phyloP scores from a whole-genome alignment of 768 basidiomycete species.

The Suillus hirtellus region DNA sequence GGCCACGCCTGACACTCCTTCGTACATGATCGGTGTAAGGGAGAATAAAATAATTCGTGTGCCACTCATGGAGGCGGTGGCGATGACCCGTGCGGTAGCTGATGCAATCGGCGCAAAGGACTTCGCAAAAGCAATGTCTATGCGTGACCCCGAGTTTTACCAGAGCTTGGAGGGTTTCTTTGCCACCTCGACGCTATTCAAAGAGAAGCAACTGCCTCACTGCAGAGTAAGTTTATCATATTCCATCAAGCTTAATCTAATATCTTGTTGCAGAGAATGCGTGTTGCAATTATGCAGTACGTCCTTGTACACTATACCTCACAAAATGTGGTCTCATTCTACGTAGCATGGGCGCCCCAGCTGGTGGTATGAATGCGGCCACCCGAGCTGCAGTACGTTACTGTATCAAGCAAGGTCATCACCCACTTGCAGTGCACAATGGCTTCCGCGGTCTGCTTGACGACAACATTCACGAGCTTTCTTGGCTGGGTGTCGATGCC shows the following conservation, averaged over 20 bases:
- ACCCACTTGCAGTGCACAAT: conserved; percentile 90
- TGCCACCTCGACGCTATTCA: conserved; percentile 64
- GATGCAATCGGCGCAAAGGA: conserved; percentile 79
- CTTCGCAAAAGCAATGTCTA: conserved; percentile 83
- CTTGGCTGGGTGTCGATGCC: conserved; percentile 95
- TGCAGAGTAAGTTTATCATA: conserved; percentile 39
- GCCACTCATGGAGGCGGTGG: conserved; percentile 91
- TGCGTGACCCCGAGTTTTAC: conserved; percentile 89
- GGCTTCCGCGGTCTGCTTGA: conserved; percentile 95
- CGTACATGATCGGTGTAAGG: conserved; percentile 94
- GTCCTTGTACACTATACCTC: conserved; percentile 23
- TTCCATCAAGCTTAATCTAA: conserved; percentile 13
- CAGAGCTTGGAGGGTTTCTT: conserved; percentile 88
- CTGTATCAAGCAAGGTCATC: conserved; percentile 90
- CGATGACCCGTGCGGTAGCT: conserved; percentile 85
- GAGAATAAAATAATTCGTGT: conserved; percentile 96
- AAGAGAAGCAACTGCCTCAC: conserved; percentile 52
- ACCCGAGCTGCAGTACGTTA: conserved; percentile 93
- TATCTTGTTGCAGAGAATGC: conserved; percentile 55
- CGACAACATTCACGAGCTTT: conserved; percentile 79
- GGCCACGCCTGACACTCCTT: conserved; percentile 86
- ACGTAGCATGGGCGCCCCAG: conserved; percentile 88
- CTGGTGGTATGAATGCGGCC: conserved; percentile 98
- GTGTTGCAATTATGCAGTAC: conserved; percentile 83
- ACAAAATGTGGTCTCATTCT: conserved; percentile 3